These are phyloP conservation scores for Pterulicium gracile DNA, from an alignment of 1,284 basidiomycete genomes.

Conservation along the genomic window DNA sequence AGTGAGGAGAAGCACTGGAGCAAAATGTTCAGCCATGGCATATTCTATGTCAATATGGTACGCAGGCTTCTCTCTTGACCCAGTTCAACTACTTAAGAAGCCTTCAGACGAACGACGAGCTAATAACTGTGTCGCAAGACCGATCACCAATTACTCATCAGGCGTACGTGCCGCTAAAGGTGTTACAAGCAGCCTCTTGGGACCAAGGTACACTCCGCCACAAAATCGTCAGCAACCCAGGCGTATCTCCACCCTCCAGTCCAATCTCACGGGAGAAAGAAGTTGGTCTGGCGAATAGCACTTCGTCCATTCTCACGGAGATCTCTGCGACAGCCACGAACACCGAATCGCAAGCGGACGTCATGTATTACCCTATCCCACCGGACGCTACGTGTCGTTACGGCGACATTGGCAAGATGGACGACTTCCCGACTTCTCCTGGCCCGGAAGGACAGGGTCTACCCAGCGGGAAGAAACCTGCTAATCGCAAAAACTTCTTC, in stretches of 20 bases:
- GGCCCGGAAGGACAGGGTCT: conserved; percentile 13
- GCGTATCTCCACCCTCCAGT: conserved; percentile 16
- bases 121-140: conserved; percentile 64
- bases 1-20: conserved; percentile 58
- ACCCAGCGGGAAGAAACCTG: conserved; percentile 21
- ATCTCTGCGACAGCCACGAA: conserved; percentile 16
- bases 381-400: conserved; percentile 70
- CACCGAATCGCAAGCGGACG: conserved; percentile 14
- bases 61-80: conserved; percentile 13
- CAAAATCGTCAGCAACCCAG: conserved; percentile 35
- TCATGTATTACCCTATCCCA: conserved; percentile 61
- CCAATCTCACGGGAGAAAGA: conserved; percentile 41
- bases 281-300: conserved; percentile 43
- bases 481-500: conserved; percentile 47
- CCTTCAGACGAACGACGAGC: conserved; percentile 61
- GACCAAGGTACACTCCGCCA: conserved; percentile 51
- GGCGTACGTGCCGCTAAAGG: conserved; percentile 57
- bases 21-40: conserved; percentile 68
- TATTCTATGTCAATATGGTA: conserved; percentile 88
- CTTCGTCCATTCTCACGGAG: conserved; percentile 34
- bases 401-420: conserved; percentile 55
- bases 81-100: conserved; percentile 8
- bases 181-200: conserved; percentile 76
- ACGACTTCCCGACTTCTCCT: conserved; percentile 26
- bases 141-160: conserved; percentile 58